Evolutionary conservation across 208 protist species (phyloP), one percentile per base, ranked within the genome.

Genomic region (Wallacemonas rigidus): DNA sequence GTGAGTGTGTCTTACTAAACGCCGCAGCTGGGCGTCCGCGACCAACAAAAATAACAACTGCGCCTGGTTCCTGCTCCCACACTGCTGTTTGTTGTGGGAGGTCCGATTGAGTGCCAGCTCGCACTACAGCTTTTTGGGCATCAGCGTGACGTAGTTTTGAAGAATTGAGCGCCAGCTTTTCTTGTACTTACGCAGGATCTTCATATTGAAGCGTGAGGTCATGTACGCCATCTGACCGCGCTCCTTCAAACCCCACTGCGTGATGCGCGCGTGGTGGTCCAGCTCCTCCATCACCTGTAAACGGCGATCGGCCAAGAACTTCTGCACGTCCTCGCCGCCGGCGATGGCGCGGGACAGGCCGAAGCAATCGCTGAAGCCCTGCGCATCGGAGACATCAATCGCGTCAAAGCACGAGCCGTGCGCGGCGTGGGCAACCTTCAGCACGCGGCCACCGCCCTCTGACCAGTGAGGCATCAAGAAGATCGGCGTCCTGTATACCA

Each of bases 331-430:
- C 53, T 93, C 89, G 36, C 87, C 85, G 5, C 77, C 81, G 14
- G 89, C 85, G 43, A 98, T 83, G 12, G 83, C 78, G 45, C 88
- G 88, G 0, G 94, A 89, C 26, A 98, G 86, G 7, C 80, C 78
- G 68, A 97, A 98, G 82, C 94, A 98, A 75, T 98, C 94, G 1
- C 83, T 92, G 74, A 98, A 98, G 57, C 88, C 79, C 79, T 95
- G 88, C n/a, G 91, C 91, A 57, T 98, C 94, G 14, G 82, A 71
- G 39, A 98, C 83, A 70, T 98, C 94, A 36, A 98, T 74, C 41
- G 92, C 88, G 70, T 98, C 91, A 73, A 92, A 93, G 77, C 85
- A 94, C 26, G 84, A 80, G 47, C 92, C 88, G 76, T 98, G 92
- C 12, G 88, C 90, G 12, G 94, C 87, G 70, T 95, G 92, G 15